Base-by-base conservation (phyloP, 768 basidiomycete genomes). In the Trametes villosa region DNA sequence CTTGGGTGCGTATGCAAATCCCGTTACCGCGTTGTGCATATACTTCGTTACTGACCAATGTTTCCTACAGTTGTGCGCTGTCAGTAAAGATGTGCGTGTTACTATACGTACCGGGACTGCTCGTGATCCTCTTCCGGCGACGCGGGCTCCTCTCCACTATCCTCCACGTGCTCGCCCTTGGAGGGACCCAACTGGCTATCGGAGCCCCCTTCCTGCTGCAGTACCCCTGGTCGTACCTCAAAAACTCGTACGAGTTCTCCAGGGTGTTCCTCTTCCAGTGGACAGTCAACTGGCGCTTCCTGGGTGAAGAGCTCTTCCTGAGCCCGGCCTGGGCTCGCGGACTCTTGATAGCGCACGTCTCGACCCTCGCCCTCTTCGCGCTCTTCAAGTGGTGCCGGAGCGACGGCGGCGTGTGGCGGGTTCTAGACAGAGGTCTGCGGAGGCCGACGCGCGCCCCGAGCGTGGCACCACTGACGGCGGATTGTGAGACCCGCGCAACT, bases 241-340 rank as follows among this genome's bases (percentile, higher is more conserved):
- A 75, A 24, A 81, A 82, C 20, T 90, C 97, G 2, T 99, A 96
- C 71, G 88, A 98, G 70, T 79, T 99, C 57, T 86, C 86, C 4
- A 88, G 97, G 15, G 81, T 87, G 9, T 99, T 99, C 76, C 75
- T 97, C 30, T 97, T 91, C 74, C 87, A 92, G 71, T 99, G 96
- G 96, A 98, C 96, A 0, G 95, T 98, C 57, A 99, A 98, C 71
- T 99, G 97, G 97, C 84, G 94, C 45, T 89, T 96, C 69, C 63
- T 99, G 2, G 77, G 81, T 27, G 91, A 95, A 71, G 77, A 83
- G n/a, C 78, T 78, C 6, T 98, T 98, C 75, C 75, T 92, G 47
- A 88, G 86, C 60, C 71, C 75, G 3, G 71, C 69, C 44, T 90
- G 89, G 76, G 86, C 91, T 1, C 76, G 72, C 41, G 75, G 77